A percentile compares a stretch with the other conserved stretches of the same genome.
Conservation (phyloP, 2,329 filamentous ascomycete genomes). For the Aspergillus neotritici region DNA sequence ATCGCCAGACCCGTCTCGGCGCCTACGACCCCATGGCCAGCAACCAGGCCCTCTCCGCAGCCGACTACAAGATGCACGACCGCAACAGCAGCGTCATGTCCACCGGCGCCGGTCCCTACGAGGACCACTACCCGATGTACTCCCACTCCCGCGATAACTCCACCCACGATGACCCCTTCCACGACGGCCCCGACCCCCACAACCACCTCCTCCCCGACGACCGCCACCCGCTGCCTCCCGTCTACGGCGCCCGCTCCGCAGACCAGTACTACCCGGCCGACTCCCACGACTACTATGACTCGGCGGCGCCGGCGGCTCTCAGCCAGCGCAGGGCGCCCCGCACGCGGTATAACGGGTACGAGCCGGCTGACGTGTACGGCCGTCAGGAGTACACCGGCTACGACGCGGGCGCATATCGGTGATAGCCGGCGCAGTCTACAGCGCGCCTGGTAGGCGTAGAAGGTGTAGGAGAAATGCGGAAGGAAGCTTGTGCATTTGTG, state of each 20-base stretch:
- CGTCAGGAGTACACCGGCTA: conserved; percentile 32
- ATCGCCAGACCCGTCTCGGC: conserved; percentile 41
- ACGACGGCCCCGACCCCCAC: conserved; percentile 4
- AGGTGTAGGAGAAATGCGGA: too few relatives aligned
- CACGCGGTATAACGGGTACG: conserved; percentile 19
- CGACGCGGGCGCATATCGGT: conserved; percentile 31
- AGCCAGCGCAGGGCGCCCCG: conserved; percentile 14
- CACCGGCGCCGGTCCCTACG: conserved; percentile 7
- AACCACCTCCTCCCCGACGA: conserved; percentile 1
- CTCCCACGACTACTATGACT: conserved; percentile 26
- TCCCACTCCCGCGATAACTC: conserved; percentile 3
- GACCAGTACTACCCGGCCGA: conserved; percentile 23
- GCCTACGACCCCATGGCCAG: conserved; percentile 45
- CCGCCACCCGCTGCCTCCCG: conserved; percentile 1
- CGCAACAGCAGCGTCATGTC: conserved; percentile 16
- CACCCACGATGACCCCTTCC: conserved; percentile 1
- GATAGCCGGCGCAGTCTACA: conserved; percentile 7
- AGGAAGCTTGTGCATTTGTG: too few relatives aligned
- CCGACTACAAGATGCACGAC: conserved; percentile 34
- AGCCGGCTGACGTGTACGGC: conserved; percentile 18
- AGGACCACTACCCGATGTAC: conserved; percentile 2
- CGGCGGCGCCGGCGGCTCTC: conserved; percentile 12
- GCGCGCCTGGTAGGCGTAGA: neutral
- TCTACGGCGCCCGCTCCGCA: conserved; percentile 2
- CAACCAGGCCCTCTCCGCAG: conserved; percentile 13